A percentile compares a stretch with the other conserved stretches of the same genome.
Conservation (phyloP, 2,329 filamentous ascomycete species). For the Neofusicoccum laricinum region DNA sequence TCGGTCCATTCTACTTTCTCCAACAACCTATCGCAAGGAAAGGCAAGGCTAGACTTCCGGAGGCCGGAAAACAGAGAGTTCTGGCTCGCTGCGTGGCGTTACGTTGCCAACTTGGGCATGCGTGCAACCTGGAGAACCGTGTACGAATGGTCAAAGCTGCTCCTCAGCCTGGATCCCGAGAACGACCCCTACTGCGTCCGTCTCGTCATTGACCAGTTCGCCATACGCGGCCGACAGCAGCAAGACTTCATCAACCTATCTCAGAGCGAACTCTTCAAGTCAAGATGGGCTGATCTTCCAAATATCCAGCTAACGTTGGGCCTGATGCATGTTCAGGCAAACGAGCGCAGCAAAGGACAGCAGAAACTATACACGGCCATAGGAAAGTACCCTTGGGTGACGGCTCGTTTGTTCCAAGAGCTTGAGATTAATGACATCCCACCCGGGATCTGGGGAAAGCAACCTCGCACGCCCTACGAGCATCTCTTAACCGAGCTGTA, state of each 20-base stretch:
- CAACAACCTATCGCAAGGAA: constrained; percentile 70
- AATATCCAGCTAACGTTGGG: constrained; percentile 75
- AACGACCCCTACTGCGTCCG: constrained; percentile 80
- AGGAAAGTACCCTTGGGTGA: constrained; percentile 77
- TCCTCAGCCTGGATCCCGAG: constrained; percentile 69
- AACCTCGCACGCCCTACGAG: constrained; percentile 63
- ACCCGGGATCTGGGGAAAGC: constrained; percentile 76
- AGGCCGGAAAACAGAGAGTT: constrained; percentile 88
- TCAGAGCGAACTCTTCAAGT: constrained; percentile 48
- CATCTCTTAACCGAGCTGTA: constrained; percentile 74
- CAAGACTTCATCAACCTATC: constrained; percentile 72
- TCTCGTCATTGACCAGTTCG: constrained; percentile 78
- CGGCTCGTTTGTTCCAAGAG: constrained; percentile 74
- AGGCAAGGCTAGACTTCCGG: constrained; percentile 75
- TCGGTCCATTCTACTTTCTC: constrained; percentile 81
- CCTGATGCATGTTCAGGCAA: constrained; percentile 71
- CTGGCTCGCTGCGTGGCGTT: constrained; percentile 85
- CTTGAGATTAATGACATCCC: constrained; percentile 74
- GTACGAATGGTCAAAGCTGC: constrained; percentile 87
- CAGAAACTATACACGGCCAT: constrained; percentile 66
- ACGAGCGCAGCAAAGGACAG: constrained; percentile 64
- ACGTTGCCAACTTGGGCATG: constrained; percentile 78
- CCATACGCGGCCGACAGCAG: constrained; percentile 75
- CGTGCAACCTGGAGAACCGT: constrained; percentile 94
- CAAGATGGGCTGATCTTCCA: constrained; percentile 54